phyloP scores from a whole-genome alignment of 495 filamentous ascomycete genomes.

The Penicillium angulare region DNA sequence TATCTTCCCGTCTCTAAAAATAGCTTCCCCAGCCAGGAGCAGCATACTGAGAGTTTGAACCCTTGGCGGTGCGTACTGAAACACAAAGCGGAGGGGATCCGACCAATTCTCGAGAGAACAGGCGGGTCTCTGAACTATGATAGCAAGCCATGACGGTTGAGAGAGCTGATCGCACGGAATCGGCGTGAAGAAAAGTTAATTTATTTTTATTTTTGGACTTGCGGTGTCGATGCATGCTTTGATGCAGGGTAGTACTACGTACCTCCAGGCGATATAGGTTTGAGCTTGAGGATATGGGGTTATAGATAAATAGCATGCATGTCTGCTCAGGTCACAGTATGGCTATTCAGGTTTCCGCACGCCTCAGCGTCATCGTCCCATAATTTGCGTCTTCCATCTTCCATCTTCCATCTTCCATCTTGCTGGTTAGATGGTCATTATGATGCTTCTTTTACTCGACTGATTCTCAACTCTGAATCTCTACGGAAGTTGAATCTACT shows the following conservation, averaged over 20 bases:
- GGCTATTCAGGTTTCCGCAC: too few relatives aligned
- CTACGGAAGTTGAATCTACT: too few relatives aligned
- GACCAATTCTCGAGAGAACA: slow-evolving; percentile 8
- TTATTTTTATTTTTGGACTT: not conserved
- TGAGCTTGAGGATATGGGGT: not conserved
- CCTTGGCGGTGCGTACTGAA: slow-evolving; percentile 25
- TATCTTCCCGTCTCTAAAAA: slow-evolving; percentile 16
- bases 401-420: too few relatives aligned
- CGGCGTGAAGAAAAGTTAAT: not conserved
- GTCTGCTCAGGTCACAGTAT: too few relatives aligned
- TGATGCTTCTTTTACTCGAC: too few relatives aligned
- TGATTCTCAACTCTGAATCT: too few relatives aligned
- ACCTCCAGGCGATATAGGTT: not conserved
- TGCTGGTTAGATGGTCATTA: too few relatives aligned
- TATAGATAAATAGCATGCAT: slow-evolving; percentile 1
- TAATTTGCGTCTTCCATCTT: too few relatives aligned
- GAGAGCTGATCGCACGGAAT: not conserved
- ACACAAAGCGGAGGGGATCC: not conserved
- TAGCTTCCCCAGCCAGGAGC: slow-evolving; percentile 4
- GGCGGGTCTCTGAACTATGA: not conserved
- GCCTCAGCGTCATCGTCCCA: too few relatives aligned
- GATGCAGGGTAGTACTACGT: too few relatives aligned
- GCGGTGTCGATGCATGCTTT: not conserved
- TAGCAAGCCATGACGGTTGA: not conserved
- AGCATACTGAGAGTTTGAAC: not conserved